These are phyloP conservation scores for Salix caprea DNA, from an alignment of 345 rosid species.

Conservation along the genomic window DNA sequence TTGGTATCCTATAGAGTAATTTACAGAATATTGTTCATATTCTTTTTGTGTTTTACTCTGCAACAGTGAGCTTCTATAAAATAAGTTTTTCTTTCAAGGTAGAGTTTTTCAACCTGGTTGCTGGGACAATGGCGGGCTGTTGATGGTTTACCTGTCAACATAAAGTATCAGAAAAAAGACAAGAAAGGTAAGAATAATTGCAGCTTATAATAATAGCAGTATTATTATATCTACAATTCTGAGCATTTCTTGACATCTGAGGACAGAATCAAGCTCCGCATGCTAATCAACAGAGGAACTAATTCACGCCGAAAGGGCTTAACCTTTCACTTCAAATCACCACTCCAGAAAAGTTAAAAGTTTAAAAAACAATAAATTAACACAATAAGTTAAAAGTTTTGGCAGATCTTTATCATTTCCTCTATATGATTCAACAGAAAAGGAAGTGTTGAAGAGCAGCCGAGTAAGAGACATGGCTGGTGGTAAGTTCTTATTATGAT, in stretches of 20 bases:
- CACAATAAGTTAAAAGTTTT: no score
- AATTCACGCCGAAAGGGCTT: background rate
- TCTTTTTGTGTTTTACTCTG: no score
- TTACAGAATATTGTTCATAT: no score
- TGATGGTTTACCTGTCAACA: slow-evolving; percentile 12
- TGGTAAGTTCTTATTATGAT: background rate
- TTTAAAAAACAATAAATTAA: no score
- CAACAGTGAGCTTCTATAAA: background rate
- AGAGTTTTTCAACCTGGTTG: no score
- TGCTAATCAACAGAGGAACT: slow-evolving; percentile 11
- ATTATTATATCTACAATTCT: background rate
- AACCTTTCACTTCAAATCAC: slow-evolving; percentile 12
- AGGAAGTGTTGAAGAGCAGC: no score
- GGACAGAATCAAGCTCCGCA: slow-evolving; percentile 31
- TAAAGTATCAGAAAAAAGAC: background rate
- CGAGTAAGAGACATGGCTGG: no score
- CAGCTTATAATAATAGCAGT: background rate
- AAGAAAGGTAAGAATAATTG: background rate
- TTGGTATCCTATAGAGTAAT: no score
- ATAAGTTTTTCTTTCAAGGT: no score
- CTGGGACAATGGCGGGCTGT: slow-evolving; percentile 19
- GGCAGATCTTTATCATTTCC: no score
- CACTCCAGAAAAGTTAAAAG: no score
- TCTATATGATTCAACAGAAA: background rate
- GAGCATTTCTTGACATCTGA: slow-evolving; percentile 1